Evolutionary conservation across 306 rosid species (phyloP).

Genomic region (Myrica gale): DNA sequence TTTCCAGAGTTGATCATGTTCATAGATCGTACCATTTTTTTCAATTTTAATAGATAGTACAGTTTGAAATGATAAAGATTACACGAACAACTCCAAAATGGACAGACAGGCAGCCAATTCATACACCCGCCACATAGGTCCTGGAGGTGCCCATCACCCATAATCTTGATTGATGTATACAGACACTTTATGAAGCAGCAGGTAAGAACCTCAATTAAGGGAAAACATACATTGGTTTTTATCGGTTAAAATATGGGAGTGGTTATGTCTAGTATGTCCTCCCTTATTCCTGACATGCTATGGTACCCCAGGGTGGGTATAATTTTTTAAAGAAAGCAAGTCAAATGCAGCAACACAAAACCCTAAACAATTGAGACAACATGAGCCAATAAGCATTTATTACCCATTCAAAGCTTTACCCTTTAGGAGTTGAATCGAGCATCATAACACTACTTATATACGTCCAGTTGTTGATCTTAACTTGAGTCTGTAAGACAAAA

Average conservation of each 20-base stretch:
- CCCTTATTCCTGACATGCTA: no score
- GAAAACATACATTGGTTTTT: neutral
- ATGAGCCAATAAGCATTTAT: neutral
- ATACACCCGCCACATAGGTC: neutral
- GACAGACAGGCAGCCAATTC: neutral
- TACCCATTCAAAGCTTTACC: neutral
- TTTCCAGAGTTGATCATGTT: neutral
- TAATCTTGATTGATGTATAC: neutral
- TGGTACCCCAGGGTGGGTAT: neutral
- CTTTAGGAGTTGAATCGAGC: neutral
- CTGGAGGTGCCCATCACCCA: neutral
- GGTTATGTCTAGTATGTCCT: no score
- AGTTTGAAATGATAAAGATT: neutral
- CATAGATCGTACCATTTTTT: neutral
- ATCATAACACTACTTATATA: neutral
- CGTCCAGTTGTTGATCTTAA: neutral
- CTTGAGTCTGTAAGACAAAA: no score
- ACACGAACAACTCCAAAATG: neutral
- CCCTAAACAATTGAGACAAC: neutral
- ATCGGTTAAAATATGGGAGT: neutral
- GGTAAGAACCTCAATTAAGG: conserved; percentile 6
- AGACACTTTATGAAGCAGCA: neutral
- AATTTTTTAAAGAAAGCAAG: neutral
- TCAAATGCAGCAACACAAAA: neutral
- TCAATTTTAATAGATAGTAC: neutral